phyloP scores from a whole-genome alignment of 2,329 filamentous ascomycete genomes.

The Mollisiaceae sp. region DNA sequence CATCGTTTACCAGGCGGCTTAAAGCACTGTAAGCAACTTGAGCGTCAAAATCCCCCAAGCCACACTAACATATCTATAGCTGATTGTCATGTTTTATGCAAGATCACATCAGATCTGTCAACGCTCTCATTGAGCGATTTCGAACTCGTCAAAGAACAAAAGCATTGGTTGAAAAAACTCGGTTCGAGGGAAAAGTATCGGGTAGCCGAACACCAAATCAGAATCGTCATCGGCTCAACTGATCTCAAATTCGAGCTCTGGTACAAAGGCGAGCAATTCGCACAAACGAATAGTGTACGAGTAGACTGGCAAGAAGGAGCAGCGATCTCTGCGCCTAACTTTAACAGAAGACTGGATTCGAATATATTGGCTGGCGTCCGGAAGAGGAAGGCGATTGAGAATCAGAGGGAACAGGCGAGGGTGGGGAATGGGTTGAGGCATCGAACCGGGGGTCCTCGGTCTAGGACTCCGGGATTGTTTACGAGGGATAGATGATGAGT shows the following conservation, averaged over 20 bases:
- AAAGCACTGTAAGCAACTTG: background rate
- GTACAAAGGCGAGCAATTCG: slow-evolving; percentile 12
- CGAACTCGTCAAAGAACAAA: slow-evolving; percentile 6
- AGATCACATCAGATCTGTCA: slow-evolving; percentile 14
- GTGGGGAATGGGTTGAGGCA: background rate
- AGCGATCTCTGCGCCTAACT: background rate
- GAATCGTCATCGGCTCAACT: slow-evolving; percentile 13
- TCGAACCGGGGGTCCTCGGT: background rate
- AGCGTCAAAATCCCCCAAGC: background rate
- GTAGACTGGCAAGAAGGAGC: slow-evolving; percentile 8
- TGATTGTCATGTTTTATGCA: slow-evolving; percentile 4
- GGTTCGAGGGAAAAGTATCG: slow-evolving; percentile 9
- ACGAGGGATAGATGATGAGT: background rate
- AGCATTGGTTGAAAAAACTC: slow-evolving; percentile 8
- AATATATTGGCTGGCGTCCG: background rate
- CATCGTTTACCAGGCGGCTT: background rate
- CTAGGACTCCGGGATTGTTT: background rate
- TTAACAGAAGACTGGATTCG: background rate
- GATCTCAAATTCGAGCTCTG: slow-evolving; percentile 14
- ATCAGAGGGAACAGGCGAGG: background rate
- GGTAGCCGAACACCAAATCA: slow-evolving; percentile 9
- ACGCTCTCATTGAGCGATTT: background rate
- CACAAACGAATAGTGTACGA: background rate
- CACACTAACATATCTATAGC: background rate
- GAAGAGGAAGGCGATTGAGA: background rate